A percentile compares a stretch with the other conserved stretches of the same genome.
phyloP scores from a whole-genome alignment of 192 early-diverging fungal species.

The Funneliformis mosseae region DNA sequence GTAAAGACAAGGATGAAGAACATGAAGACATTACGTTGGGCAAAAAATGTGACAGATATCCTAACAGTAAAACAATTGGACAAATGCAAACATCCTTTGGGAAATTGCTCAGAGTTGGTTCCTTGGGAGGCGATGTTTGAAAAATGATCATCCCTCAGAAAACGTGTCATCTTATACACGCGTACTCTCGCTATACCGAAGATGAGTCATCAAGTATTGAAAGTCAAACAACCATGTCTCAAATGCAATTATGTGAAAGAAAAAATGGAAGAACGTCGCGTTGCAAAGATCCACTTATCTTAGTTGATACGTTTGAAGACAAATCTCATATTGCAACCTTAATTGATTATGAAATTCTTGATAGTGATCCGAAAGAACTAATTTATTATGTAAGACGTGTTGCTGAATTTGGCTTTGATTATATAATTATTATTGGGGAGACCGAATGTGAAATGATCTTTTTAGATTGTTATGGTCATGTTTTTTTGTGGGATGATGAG shows the following conservation, averaged over 20 bases:
- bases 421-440: constrained; percentile 25
- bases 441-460: constrained; percentile 1
- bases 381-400: constrained; percentile 13
- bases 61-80: constrained; percentile 7
- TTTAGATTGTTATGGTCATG: constrained; percentile 23
- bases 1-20: neutral
- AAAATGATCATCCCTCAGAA: neutral
- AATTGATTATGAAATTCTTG: constrained; percentile 11
- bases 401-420: constrained; percentile 25
- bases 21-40: neutral
- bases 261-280: no score
- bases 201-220: neutral
- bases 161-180: neutral
- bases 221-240: neutral
- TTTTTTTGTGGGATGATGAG: constrained; percentile 8
- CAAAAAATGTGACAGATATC: neutral
- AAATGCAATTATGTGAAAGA: neutral
- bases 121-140: constrained; percentile 3
- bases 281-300: neutral
- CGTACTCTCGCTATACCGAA: no score
- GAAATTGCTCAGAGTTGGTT: constrained; percentile 18
- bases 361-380: constrained; percentile 16
- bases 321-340: constrained; percentile 21
- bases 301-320: constrained; percentile 22
- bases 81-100: neutral